Conservation (phyloP, 2,329 filamentous ascomycete genomes). For the Colletotrichum sp. region DNA sequence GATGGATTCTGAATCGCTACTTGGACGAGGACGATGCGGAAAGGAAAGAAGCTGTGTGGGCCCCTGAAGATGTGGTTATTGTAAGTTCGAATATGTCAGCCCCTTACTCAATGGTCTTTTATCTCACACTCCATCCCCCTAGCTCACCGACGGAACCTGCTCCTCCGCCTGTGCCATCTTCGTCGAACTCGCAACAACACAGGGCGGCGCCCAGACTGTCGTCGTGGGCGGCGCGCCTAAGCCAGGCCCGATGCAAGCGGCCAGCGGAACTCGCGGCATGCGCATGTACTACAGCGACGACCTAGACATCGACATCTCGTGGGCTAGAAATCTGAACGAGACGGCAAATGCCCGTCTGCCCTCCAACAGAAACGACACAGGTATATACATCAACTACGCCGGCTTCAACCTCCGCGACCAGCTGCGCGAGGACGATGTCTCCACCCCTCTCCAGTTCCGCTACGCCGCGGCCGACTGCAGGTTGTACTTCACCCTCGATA, state of each 20-base stretch:
- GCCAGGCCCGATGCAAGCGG: constrained; percentile 55
- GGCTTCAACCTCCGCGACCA: constrained; percentile 11
- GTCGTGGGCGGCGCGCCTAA: constrained; percentile 63
- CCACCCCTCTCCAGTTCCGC: constrained; percentile 60
- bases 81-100: neutral
- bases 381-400: constrained; percentile 1
- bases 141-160: constrained; percentile 60
- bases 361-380: neutral
- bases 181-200: constrained; percentile 57
- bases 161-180: constrained; percentile 66
- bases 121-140: neutral
- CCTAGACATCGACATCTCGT: neutral
- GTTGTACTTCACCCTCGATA: constrained; percentile 60
- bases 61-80: neutral
- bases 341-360: neutral
- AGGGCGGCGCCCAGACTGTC: constrained; percentile 60
- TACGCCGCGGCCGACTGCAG: constrained; percentile 62
- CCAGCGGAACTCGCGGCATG: constrained; percentile 63
- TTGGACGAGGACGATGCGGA: neutral
- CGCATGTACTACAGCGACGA: constrained; percentile 36
- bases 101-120: no score
- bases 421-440: constrained; percentile 10
- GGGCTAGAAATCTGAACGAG: neutral
- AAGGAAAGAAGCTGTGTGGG: neutral
- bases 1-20: neutral